phyloP scores from a whole-genome alignment of 2,329 filamentous ascomycete genomes.

The Chrysoporthe puriensis region DNA sequence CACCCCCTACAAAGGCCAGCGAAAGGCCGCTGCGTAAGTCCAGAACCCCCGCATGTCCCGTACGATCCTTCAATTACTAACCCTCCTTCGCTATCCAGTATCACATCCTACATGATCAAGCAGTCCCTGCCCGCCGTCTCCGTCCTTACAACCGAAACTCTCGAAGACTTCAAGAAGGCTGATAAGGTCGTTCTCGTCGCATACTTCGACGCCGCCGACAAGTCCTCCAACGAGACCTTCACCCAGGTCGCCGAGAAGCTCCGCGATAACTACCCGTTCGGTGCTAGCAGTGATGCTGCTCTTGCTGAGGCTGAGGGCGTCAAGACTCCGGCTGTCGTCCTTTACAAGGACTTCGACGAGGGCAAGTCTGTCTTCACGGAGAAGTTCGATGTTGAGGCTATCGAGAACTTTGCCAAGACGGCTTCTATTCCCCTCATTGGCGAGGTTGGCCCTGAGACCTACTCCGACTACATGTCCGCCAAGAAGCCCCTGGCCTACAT shows the following conservation, averaged over 20 bases:
- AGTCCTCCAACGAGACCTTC: conserved; percentile 87
- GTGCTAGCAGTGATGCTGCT: conserved; percentile 78
- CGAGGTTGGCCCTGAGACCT: conserved; percentile 96
- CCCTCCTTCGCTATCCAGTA: conserved; percentile 43
- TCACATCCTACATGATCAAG: conserved; percentile 93
- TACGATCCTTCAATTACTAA: conserved; percentile 8
- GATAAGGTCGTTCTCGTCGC: conserved; percentile 96
- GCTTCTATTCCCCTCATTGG: conserved; percentile 88
- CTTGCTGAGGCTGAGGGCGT: conserved; percentile 91
- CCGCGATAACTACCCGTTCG: conserved; percentile 92
- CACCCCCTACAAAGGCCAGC: conserved; percentile 82
- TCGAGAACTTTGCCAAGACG: conserved; percentile 82
- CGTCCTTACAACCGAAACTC: conserved; percentile 74
- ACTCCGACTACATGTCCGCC: conserved; percentile 90
- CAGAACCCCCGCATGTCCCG: not conserved
- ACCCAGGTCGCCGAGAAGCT: conserved; percentile 71
- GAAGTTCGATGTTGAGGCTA: conserved; percentile 79
- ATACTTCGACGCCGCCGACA: conserved; percentile 80
- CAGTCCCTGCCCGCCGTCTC: conserved; percentile 95
- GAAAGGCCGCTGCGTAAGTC: conserved; percentile 78
- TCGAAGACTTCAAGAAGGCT: conserved; percentile 95
- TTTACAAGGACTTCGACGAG: conserved; percentile 98
- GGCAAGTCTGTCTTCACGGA: conserved; percentile 85
- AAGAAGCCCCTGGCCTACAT: conserved; percentile 96
- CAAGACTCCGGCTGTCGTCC: conserved; percentile 81